A percentile compares a stretch with the other conserved stretches of the same genome.
Evolutionary conservation across 2,329 filamentous ascomycete genomes (phyloP).

Genomic region (Leptographium flavum): DNA sequence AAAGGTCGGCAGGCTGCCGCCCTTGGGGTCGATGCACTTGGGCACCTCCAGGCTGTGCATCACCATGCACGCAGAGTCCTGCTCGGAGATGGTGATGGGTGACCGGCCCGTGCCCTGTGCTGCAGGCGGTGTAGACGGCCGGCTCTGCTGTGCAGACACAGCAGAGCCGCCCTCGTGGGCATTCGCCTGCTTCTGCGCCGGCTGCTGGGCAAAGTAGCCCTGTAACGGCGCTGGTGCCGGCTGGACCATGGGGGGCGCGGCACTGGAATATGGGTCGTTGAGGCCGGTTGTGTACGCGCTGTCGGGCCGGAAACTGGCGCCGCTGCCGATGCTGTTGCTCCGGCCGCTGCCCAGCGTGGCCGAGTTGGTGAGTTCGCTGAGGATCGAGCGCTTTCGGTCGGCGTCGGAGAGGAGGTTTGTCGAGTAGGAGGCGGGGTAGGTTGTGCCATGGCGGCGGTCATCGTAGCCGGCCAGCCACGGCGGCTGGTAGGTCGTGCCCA

Average conservation of each 20-base stretch:
- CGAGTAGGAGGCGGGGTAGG: constrained; percentile 1
- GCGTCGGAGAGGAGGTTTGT: constrained; percentile 8
- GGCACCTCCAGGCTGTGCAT: constrained; percentile 57
- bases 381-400: constrained; percentile 10
- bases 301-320: constrained; percentile 10
- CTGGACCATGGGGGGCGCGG: not conserved
- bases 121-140: too few species aligned
- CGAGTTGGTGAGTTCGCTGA: constrained; percentile 8
- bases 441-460: constrained; percentile 8
- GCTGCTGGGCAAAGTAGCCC: not conserved
- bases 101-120: too few species aligned
- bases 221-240: not conserved
- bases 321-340: constrained; percentile 1
- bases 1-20: constrained; percentile 68
- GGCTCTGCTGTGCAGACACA: not conserved
- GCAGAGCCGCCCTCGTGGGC: not conserved
- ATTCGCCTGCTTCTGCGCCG: not conserved
- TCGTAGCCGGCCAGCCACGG: constrained; percentile 16
- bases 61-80: constrained; percentile 29
- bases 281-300: not conserved
- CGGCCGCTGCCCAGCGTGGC: not conserved
- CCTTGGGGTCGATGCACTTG: constrained; percentile 57
- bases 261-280: not conserved
- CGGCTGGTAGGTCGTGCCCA: constrained; percentile 19
- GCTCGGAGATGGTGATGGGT: constrained; percentile 19